Percentiles rank a stretch among this genome's conserved stretches.
Conservation (phyloP, 2,329 filamentous ascomycete species). For the Fusarium marasasianum region DNA sequence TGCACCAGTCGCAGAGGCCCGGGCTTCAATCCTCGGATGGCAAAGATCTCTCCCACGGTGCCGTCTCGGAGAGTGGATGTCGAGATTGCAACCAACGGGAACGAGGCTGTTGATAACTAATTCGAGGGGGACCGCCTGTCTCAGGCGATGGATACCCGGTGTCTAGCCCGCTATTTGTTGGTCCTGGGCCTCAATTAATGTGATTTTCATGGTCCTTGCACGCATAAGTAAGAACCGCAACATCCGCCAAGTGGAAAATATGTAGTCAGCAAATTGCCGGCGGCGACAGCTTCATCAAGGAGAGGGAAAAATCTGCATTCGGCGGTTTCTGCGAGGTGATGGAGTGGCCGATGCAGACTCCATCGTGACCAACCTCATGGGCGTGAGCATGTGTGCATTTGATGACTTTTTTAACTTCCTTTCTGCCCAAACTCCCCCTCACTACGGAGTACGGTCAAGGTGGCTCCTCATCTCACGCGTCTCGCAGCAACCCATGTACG, state of each 20-base stretch:
- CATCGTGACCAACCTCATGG: constrained; percentile 34
- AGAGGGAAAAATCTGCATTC: constrained; percentile 25
- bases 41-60: constrained; percentile 25
- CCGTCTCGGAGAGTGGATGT: constrained; percentile 17
- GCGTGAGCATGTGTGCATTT: not conserved
- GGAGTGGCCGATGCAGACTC: constrained; percentile 30
- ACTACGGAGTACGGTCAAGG: constrained; percentile 30
- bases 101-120: constrained; percentile 32
- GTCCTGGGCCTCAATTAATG: constrained; percentile 31
- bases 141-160: constrained; percentile 25
- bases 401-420: constrained; percentile 25
- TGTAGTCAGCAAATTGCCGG: constrained; percentile 10
- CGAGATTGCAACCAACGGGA: constrained; percentile 28
- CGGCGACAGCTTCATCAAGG: constrained; percentile 33
- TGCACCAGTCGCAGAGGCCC: constrained; percentile 22
- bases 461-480: constrained; percentile 39
- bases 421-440: constrained; percentile 20
- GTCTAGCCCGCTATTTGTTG: constrained; percentile 10
- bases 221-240: constrained; percentile 17
- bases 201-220: constrained; percentile 35
- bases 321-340: constrained; percentile 24
- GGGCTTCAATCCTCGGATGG: constrained; percentile 24
- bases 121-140: constrained; percentile 34
- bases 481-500: constrained; percentile 44
- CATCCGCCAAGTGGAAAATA: constrained; percentile 21